Evolutionary conservation across 345 rosid species (phyloP).

Genomic region (Eucalyptus urophylla): DNA sequence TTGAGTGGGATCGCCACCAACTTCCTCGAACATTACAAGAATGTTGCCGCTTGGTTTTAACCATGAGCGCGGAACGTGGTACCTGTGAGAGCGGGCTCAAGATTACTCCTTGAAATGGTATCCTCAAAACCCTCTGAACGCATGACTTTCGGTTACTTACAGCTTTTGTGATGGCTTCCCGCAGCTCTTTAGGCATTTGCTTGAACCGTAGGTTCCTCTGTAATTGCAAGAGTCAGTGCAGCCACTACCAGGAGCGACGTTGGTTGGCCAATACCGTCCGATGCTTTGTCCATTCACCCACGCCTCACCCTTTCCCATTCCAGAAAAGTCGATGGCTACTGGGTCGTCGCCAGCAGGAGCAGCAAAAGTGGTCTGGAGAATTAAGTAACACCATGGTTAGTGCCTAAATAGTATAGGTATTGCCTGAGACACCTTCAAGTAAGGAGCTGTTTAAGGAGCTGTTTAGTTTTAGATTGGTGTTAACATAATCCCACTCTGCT

Average conservation of each 20-base stretch:
- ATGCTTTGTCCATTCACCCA: constrained; percentile 98
- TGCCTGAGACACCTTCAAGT: neutral
- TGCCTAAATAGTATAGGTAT: neutral
- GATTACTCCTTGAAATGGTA: neutral
- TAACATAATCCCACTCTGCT: neutral
- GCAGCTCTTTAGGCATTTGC: constrained; percentile 76
- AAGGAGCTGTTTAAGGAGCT: neutral
- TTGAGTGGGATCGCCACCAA: constrained; percentile 79
- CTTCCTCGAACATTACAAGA: constrained; percentile 78
- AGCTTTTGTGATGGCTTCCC: constrained; percentile 82
- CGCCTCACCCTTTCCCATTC: constrained; percentile 91
- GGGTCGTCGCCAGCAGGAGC: constrained; percentile 66
- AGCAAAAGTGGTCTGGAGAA: constrained; percentile 49
- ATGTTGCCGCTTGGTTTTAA: constrained; percentile 53
- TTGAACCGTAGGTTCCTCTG: constrained; percentile 56
- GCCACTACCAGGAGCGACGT: constrained; percentile 30
- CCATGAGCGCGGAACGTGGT: constrained; percentile 95
- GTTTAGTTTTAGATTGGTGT: neutral
- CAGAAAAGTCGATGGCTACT: constrained; percentile 75
- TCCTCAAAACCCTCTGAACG: neutral
- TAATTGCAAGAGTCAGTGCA: constrained; percentile 65
- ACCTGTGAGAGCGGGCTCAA: constrained; percentile 23
- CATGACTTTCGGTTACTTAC: constrained; percentile 29
- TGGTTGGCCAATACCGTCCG: constrained; percentile 89
- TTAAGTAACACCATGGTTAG: neutral